These are phyloP conservation scores for Amanita pallidorosea DNA, from an alignment of 768 basidiomycete genomes.

Conservation along the genomic window DNA sequence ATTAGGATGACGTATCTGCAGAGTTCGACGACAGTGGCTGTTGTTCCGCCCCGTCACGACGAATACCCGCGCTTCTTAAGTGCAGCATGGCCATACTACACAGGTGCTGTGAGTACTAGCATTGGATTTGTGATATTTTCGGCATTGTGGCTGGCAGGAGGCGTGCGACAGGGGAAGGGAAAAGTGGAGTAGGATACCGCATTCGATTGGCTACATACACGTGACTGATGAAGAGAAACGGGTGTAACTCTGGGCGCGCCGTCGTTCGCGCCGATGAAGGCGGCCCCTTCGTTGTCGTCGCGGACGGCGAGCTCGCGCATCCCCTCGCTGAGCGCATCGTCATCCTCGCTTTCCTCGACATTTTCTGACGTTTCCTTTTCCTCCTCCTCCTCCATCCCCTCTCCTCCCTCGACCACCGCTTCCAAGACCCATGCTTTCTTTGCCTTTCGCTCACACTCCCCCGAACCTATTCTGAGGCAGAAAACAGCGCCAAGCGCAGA, in stretches of 20 bases:
- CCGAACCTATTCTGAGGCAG: conserved; percentile 11
- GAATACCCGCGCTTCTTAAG: conserved; percentile 92
- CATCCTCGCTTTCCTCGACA: conserved; percentile 27
- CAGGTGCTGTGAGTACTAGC: conserved; percentile 82
- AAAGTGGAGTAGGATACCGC: conserved; percentile 27
- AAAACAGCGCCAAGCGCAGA: conserved; percentile 16
- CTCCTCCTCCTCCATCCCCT: conserved; percentile 13
- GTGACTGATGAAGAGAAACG: background rate
- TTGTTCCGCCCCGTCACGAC: conserved; percentile 92
- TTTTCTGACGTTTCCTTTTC: conserved; percentile 21
- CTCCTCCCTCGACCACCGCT: conserved; percentile 14
- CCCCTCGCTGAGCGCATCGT: conserved; percentile 18
- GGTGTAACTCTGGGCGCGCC: background rate
- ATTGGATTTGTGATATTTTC: conserved; percentile 80
- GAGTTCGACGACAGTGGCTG: conserved; percentile 65
- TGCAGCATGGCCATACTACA: conserved; percentile 95
- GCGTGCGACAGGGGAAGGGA: conserved; percentile 50
- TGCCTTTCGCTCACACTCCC: conserved; percentile 27
- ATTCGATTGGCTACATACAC: background rate
- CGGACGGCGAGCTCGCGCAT: conserved; percentile 16
- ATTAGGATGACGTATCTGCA: conserved; percentile 66
- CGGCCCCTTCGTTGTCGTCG: conserved; percentile 15
- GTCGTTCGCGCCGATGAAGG: conserved; percentile 2
- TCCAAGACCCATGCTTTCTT: conserved; percentile 41
- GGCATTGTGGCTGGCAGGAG: conserved; percentile 79